phyloP scores from a whole-genome alignment of 106 monocot genomes.

The Phalaenopsis aphrodite region DNA sequence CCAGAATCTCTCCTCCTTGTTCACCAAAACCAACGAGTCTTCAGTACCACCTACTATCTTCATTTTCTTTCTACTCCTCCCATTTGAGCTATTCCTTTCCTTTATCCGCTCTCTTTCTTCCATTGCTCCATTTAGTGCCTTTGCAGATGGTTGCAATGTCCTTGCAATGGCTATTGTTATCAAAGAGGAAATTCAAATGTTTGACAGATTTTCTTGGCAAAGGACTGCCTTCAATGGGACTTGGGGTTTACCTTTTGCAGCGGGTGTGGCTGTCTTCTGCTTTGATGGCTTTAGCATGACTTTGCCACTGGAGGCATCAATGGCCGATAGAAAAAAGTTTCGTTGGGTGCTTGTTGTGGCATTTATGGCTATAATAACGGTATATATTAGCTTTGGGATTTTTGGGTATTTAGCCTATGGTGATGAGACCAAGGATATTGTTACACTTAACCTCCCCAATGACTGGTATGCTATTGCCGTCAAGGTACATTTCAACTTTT shows the following conservation, averaged over 20 bases:
- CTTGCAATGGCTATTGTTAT: conserved; percentile 90
- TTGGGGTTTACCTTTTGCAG: conserved; percentile 66
- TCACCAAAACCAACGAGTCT: conserved; percentile 12
- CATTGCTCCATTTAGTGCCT: conserved; percentile 76
- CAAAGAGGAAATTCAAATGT: conserved; percentile 66
- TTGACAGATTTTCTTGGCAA: conserved; percentile 22
- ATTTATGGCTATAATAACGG: conserved; percentile 48
- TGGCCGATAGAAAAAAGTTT: conserved; percentile 59
- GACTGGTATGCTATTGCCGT: conserved; percentile 64
- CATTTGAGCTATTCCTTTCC: conserved; percentile 60
- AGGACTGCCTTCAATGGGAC: conserved; percentile 66
- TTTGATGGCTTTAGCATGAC: conserved; percentile 97
- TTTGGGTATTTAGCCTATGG: conserved; percentile 91
- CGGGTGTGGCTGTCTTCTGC: conserved; percentile 83
- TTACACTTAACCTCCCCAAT: conserved; percentile 81
- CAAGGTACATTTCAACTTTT: conserved; percentile 38
- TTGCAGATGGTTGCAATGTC: conserved; percentile 82
- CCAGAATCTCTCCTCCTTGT: conserved; percentile 65
- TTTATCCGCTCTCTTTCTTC: conserved; percentile 73
- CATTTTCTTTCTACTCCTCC: conserved; percentile 70
- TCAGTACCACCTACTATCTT: conserved; percentile 37
- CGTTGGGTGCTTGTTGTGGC: conserved; percentile 61
- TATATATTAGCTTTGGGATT: conserved; percentile 63
- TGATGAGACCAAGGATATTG: conserved; percentile 74
- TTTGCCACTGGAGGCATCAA: conserved; percentile 73